Conservation (phyloP, 306 rosid genomes). For the Acacia melanoxylon region DNA sequence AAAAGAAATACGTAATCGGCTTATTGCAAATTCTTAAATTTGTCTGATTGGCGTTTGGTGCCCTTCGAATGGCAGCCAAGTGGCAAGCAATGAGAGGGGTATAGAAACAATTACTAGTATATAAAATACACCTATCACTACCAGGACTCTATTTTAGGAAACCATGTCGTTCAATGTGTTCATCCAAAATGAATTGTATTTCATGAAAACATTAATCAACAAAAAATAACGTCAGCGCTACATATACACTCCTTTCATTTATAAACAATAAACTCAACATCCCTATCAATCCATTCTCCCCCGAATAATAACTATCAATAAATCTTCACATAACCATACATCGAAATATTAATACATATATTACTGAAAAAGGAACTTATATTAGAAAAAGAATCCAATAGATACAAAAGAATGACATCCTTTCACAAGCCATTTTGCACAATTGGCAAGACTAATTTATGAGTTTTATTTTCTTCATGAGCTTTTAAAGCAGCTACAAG, state of each 20-base stretch:
- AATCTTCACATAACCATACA: background rate
- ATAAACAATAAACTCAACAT: background rate
- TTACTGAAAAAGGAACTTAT: background rate
- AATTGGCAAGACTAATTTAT: background rate
- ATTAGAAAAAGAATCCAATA: background rate
- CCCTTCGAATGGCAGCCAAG: constrained; percentile 20
- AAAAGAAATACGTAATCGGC: background rate
- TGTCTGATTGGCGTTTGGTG: constrained; percentile 6
- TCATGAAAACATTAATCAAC: background rate
- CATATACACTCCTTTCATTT: background rate
- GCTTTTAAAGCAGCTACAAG: background rate
- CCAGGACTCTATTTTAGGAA: background rate
- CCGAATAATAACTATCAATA: background rate
- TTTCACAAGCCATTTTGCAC: background rate
- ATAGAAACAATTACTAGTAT: too few species aligned
- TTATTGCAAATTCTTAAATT: constrained; percentile 2
- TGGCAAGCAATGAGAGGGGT: background rate
- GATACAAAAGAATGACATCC: background rate
- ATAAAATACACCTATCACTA: background rate
- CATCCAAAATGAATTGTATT: background rate
- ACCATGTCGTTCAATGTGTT: background rate
- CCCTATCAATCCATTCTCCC: background rate
- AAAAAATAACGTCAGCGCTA: background rate
- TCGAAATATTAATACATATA: too few species aligned
- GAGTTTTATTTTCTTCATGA: background rate